Evolutionary conservation across 352 stramenopile species (phyloP), one percentile per base, ranked within the genome.

Genomic region (Phytophthora colocasiae): DNA sequence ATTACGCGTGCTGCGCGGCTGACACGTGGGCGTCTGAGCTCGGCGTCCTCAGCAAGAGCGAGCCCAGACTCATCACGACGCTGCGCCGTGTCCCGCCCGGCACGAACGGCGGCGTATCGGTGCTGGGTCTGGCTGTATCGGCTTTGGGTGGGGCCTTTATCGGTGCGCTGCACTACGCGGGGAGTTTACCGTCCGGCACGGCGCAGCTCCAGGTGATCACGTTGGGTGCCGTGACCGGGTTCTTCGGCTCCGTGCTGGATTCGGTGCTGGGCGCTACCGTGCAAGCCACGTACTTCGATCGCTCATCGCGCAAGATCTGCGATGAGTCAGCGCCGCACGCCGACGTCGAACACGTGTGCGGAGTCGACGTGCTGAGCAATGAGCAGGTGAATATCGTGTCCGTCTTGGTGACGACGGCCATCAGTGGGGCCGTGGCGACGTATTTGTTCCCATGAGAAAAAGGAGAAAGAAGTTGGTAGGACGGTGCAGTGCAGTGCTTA

Each of bases 11-110:
- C 41, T 98, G 89, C 49, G 79, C 94, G 7, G 95, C 87, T 0
- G 96, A 99, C 73, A 98, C 96, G 14, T 97, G 96, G 84, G 93
- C 95, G n/a, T 98, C 91, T 1, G 96, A 99, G 71, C 75, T 99
- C 6, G 96, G 96, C 7, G 96, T 98, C 27, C 76, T 98, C 1
- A 91, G 83, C 46, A 76, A 75, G 41, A 79, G 66, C 46, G 48
- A 71, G 15, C 96, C 96, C 1, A 61, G 94, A 38, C 78, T 98
- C 34, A 89, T 99, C 58, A 98, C 93, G 40, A 87, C 78, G 36
- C 55, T 92, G 19, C 38, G 51, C 1, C 60, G 71, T 14, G 96
- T 98, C 22, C 95, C 95, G 1, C 80, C 88, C 1, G 95, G 96
- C 8, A 98, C 96, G 6, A 99, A 99, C 79, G 96, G 96, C 41